Conservation (phyloP, 179 eudicot species). For the Silene vulgaris region DNA sequence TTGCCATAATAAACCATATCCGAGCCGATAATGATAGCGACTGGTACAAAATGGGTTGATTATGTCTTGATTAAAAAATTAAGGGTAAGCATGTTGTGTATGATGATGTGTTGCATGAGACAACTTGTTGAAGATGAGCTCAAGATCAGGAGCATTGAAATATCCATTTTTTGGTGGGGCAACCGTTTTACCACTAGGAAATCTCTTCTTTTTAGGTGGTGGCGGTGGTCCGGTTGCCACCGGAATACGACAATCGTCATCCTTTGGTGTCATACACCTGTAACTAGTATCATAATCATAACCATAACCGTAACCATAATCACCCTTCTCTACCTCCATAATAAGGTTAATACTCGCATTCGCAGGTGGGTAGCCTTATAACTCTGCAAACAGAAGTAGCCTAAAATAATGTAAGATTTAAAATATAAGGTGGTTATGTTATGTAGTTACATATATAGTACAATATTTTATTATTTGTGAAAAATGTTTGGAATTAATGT, state of each 20-base stretch:
- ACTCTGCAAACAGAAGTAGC: too few relatives aligned
- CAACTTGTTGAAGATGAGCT: conserved; percentile 35
- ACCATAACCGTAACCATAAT: neutral
- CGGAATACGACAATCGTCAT: conserved; percentile 33
- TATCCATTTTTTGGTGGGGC: conserved; percentile 41
- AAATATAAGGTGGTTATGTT: too few relatives aligned
- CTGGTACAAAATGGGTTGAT: neutral
- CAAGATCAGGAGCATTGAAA: conserved; percentile 49
- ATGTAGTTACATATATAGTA: neutral
- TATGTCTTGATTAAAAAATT: neutral
- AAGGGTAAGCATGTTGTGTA: neutral
- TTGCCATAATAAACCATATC: too few relatives aligned
- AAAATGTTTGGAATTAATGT: neutral
- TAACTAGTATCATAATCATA: neutral
- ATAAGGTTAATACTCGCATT: too few relatives aligned
- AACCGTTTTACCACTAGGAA: conserved; percentile 5
- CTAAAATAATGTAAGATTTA: too few relatives aligned
- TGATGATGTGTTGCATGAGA: neutral
- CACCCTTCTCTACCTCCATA: conserved; percentile 14
- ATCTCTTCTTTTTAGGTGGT: conserved; percentile 53
- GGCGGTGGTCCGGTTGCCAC: conserved; percentile 46
- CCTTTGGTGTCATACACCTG: conserved; percentile 49
- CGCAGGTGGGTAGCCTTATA: too few relatives aligned
- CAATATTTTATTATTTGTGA: too few relatives aligned
- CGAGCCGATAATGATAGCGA: too few relatives aligned